Evolutionary conservation across 2,329 filamentous ascomycete genomes (phyloP), one percentile per base, ranked within the genome.

Genomic region (Claviceps quebecensis): DNA sequence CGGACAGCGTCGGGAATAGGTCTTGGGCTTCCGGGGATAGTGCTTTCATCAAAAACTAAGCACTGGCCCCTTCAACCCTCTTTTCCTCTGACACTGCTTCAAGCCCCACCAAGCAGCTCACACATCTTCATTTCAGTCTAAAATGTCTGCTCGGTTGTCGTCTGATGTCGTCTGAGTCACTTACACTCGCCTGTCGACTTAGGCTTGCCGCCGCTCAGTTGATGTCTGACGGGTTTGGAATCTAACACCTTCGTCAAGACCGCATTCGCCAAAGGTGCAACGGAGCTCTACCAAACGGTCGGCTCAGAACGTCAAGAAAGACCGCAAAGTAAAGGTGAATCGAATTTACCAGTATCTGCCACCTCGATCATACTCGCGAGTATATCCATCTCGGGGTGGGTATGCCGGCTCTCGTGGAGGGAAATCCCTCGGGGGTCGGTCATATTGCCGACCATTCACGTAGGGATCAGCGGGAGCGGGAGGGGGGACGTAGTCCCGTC

Each of bases 391-490:
- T 22, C 66, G 69, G 48, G 56, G 54, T 34, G 70, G 68, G 45
- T 69, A 69, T 49, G 61, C 60, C 26, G 64, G 61, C 48, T 68
- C 67, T 44, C 66, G 61, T 59, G 62, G 81, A 76, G 54, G 72
- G 69, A 61, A 68, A 48, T 78, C 76, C 43, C 75, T 69, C 8
- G 75, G 69, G 37, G 74, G 73, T 17, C 77, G 74, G 51, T 80
- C 77, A 56, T 82, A 81, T 29, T 66, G 67, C 44, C 77, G 72
- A 45, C 75, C 76, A 56, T 76, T 78, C 58, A 68, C 71, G 59
- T 84, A 84, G 47, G 78, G 77, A 53, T 83, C 80, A 48, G 81
- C 76, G 51, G 82, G 75, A 53, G 82, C 76, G 51, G 82, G 75
- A 52, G 82, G 74, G 47, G 80, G 78, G 56, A 82, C 77, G 61